Evolutionary conservation across 306 rosid species (phyloP), one percentile per base, ranked within the genome.

Genomic region (Castanea mollissima): DNA sequence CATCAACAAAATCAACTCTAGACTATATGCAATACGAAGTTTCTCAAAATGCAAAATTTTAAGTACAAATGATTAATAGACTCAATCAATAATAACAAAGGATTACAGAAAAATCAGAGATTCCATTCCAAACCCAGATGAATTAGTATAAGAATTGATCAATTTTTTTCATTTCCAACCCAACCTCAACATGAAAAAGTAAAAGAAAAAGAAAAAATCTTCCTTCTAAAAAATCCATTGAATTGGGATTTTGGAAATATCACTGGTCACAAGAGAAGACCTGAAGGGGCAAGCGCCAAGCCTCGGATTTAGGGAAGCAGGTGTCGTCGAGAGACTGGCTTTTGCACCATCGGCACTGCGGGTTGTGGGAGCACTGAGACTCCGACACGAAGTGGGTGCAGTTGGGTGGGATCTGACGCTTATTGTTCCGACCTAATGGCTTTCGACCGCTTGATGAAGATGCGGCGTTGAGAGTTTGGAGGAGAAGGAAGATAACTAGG

Each of bases 311-410:
- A 71, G 81, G 41, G 82, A 95, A 95, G 74, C 99, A 95, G 79
- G 86, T 86, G 80, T 92, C 99, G 79, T 95, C 93, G 55, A 95
- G 84, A 46, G 63, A 82, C 15, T 85, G 83, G 69, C 99, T 92
- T 19, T 84, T 85, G 76, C 99, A 95, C 99, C 99, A 95, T 27
- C 90, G 92, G 81, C 99, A 95, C 55, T 80, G 83, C 23, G 86
- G 81, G 76, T 79, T 85, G 78, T 81, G 87, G 0, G 92, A 91
- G 86, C 99, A 95, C 79, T 83, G 85, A 2, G 87, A 75, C 38
- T 79, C 87, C 55, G 79, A 65, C 46, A 76, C 72, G 76, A 88
- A 18, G 29, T 85, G 91, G 68, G 72, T 86, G 82, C 99, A 95
- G 58, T 77, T 88, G 49, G 85, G 46, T 41, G 12, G 84, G 81